phyloP scores from a whole-genome alignment of 768 basidiomycete genomes.

The Psilocybe tampanensis region DNA sequence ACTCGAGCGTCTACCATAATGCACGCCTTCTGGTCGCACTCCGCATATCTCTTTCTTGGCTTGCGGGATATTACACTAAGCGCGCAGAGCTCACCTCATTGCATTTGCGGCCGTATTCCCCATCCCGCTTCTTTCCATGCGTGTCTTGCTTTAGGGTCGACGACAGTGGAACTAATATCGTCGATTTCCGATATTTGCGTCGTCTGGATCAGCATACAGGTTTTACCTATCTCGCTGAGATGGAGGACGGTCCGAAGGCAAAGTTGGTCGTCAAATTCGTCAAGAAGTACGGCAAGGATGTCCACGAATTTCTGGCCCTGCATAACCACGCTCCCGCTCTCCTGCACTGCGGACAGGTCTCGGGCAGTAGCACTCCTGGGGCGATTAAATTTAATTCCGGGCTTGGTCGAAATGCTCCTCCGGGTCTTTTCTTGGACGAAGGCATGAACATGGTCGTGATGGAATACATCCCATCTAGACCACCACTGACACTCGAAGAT shows the following conservation, averaged over 20 bases:
- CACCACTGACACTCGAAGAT: too few relatives aligned
- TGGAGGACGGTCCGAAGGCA: background rate
- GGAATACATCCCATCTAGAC: conserved; percentile 29
- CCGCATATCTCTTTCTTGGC: conserved; percentile 11
- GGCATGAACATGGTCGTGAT: conserved; percentile 39
- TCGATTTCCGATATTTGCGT: conserved; percentile 18
- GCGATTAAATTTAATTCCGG: background rate
- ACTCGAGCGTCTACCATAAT: conserved; percentile 13
- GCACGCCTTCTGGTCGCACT: conserved; percentile 17
- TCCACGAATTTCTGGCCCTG: conserved; percentile 32
- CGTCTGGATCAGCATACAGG: conserved; percentile 25
- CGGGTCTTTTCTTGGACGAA: conserved; percentile 17
- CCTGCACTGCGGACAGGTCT: conserved; percentile 27
- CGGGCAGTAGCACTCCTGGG: too few relatives aligned
- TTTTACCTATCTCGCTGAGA: conserved; percentile 24
- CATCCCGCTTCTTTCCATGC: conserved; percentile 23
- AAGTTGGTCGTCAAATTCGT: conserved; percentile 41
- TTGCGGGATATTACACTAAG: conserved; percentile 14
- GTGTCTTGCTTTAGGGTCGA: conserved; percentile 13
- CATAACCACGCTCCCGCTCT: conserved; percentile 29
- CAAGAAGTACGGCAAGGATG: conserved; percentile 30
- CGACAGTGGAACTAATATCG: background rate
- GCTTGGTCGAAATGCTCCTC: background rate
- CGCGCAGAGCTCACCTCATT: background rate
- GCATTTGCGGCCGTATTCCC: background rate